Evolutionary conservation across 2,329 filamentous ascomycete species (phyloP).

Genomic region (Macrophomina phaseolina): DNA sequence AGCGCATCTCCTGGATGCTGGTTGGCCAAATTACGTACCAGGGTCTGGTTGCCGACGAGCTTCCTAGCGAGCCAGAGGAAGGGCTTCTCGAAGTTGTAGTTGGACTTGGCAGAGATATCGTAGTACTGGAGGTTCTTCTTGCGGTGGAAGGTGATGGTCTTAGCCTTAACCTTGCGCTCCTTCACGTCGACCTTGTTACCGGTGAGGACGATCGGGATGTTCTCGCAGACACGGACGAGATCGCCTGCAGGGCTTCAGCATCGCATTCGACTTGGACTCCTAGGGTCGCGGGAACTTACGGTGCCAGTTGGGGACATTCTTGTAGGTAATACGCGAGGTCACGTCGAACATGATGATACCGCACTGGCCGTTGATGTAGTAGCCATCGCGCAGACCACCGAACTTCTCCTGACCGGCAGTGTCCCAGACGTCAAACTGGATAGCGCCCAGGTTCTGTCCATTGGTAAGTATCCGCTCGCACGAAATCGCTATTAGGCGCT

Average conservation of each 20-base stretch:
- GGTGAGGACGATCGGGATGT: conserved; percentile 96
- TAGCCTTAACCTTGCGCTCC: conserved; percentile 99
- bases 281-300: conserved; percentile 64
- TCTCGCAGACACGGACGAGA: conserved; percentile 98
- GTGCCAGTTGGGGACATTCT: conserved; percentile 99
- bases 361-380: conserved; percentile 99
- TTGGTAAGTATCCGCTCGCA: conserved; percentile 16
- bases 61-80: conserved; percentile 99
- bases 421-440: conserved; percentile 99
- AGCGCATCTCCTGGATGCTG: conserved; percentile 31
- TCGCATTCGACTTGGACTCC: neutral
- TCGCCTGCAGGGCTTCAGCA: conserved; percentile 67
- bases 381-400: conserved; percentile 97
- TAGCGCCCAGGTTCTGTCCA: conserved; percentile 82
- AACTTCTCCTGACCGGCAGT: conserved; percentile 99
- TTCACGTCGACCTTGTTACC: conserved; percentile 99
- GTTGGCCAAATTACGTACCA: conserved; percentile 63
- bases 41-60: conserved; percentile 88
- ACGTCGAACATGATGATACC: conserved; percentile 99
- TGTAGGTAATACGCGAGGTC: conserved; percentile 99
- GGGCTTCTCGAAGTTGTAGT: conserved; percentile 99
- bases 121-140: conserved; percentile 99
- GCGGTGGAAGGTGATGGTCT: conserved; percentile 99
- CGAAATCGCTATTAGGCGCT: conserved; percentile 33
- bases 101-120: conserved; percentile 99